Percentiles rank a stretch among this genome's conserved stretches.
Evolutionary conservation across 192 early-diverging fungal species (phyloP).

Genomic region (Jimgerdemannia lactiflua): DNA sequence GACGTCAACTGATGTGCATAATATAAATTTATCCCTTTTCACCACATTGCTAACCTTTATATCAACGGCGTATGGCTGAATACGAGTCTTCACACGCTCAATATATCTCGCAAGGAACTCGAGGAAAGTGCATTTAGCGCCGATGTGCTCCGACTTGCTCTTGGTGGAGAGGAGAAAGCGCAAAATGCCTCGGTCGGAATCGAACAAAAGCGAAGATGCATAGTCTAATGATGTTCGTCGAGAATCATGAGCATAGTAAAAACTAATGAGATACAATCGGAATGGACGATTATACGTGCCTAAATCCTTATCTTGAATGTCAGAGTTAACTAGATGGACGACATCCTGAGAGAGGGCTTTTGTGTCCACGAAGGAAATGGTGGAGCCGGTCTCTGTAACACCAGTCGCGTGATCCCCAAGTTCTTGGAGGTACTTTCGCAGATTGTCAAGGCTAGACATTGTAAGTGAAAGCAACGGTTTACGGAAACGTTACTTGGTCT

Average conservation of each 20-base stretch:
- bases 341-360: not conserved
- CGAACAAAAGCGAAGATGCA: conserved; percentile 39
- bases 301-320: not conserved
- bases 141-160: conserved; percentile 17
- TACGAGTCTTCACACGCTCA: conserved; percentile 19
- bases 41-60: conserved; percentile 28
- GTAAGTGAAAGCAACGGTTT: not conserved
- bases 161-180: conserved; percentile 30
- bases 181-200: conserved; percentile 40
- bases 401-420: not conserved
- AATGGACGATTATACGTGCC: not conserved
- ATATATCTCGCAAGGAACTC: conserved; percentile 44
- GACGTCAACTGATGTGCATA: not conserved
- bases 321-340: not conserved
- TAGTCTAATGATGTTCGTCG: conserved; percentile 28
- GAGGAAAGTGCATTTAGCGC: conserved; percentile 35
- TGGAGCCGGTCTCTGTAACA: not conserved
- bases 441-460: not conserved
- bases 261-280: not conserved
- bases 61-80: conserved; percentile 30
- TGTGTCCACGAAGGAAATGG: not conserved
- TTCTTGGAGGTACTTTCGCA: not conserved
- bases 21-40: no score
- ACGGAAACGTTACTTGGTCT: no score
- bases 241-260: no score